Base-by-base conservation (phyloP, 805 yeast species). In the Wickerhamomyces bisporus region DNA sequence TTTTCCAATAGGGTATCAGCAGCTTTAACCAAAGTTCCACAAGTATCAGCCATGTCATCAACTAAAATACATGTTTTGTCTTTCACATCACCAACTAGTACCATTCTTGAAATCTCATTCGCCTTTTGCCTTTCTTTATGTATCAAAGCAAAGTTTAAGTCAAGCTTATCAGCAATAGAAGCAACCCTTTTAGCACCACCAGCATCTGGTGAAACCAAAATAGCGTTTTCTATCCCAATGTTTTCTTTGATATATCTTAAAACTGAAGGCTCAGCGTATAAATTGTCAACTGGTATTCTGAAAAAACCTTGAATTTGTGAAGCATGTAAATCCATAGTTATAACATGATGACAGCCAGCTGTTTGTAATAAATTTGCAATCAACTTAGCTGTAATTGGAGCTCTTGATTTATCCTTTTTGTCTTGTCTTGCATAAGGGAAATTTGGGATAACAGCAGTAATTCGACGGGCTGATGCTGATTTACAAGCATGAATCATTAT, bases 151-250 rank as follows among this genome's bases (percentile, higher is more conserved):
- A 91, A 91, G 59, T 84, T 87, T 50, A 91, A 73, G 53, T 93
- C 98, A 48, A 93, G 70, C 52, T 84, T 78, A 55, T 91, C 98
- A 12, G 98, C 98, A 36, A 91, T 68, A 5, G 89, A 80, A 2
- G 98, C 98, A 20, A 89, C 98, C 49, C 98, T 76, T 63, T 91
- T 91, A 38, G 98, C 98, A 42, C 98, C 98, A 52, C 98, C 98
- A 3, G 98, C 98, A 66, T 91, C 98, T 3, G 98, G 98, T 5
- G 96, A 87, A 11, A 91, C 94, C 39, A 91, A 77, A 36, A 88
- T 86, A 9, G 88, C 73, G 42, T 79, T 70, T 24, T 65, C 63
- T 44, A 68, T 63, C 45, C 74, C 71, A 32, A 77, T 67, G 47
- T 77, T 73, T 43, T 79, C 85, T 46, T 75, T 78, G 50, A 91